Evolutionary conservation across 2,329 filamentous ascomycete species (phyloP), one percentile per base, ranked within the genome.

Genomic region (Cladophialophora chaetospira): DNA sequence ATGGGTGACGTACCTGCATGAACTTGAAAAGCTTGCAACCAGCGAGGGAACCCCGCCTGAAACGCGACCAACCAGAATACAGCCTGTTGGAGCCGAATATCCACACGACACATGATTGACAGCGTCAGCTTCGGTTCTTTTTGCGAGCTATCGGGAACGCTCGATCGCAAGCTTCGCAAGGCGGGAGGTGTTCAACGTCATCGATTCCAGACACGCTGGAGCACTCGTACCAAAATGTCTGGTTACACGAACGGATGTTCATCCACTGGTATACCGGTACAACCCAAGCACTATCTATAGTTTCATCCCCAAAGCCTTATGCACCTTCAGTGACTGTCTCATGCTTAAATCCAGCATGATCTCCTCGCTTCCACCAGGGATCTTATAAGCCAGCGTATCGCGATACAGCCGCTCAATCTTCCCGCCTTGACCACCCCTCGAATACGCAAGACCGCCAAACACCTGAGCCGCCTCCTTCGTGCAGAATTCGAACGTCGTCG

Each of bases 341-440:
- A 99, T 96, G 76, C 90, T 96, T 69, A 99, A 75, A 73, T 99
- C 94, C 65, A 97, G 79, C 94, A 99, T 99, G 65, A 99, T 99
- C 82, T 99, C 94, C 78, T 99, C 93, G 65, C 86, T 91, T 21
- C 94, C 94, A 68, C 94, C 94, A 2, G 94, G 94, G 66, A 99
- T 93, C 61, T 94, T 93, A 73, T 99, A 97, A 0, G 94, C 94
- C 66, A 94, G 83, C 13, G 97, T 94, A 73, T 99, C 94, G 62
- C 94, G 84, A 75, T 97, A 97, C 67, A 99, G 77, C 58, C 94
- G 79, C 84, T 99, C 94, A 50, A 97, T 85, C 84, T 97, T 97
- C 57, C 85, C 93, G 60, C 94, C 94, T 78, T 97, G 94, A 13
- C 94, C 94, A 54, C 94, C 94, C 40, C 93, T 85, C 58, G 86